Conservation (phyloP, 106 monocot genomes). For the Alisma plantagoaquatica region DNA sequence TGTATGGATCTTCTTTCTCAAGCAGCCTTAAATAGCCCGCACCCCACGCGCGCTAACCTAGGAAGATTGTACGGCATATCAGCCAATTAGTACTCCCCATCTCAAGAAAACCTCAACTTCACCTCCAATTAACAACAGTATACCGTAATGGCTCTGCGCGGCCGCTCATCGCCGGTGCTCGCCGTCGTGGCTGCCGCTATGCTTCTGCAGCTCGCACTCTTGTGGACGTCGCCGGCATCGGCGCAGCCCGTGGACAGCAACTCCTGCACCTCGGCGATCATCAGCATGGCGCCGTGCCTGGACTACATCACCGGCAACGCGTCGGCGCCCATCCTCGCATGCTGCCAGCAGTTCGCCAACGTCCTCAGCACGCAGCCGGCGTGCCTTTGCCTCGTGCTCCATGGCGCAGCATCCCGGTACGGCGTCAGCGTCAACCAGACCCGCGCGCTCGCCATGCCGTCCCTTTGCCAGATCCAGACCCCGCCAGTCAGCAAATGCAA, state of each 20-base stretch:
- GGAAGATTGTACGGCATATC: no score
- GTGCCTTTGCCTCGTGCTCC: constrained; percentile 9
- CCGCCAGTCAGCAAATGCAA: constrained; percentile 14
- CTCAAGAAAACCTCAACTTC: no score
- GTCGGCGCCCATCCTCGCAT: not conserved
- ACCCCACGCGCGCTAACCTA: no score
- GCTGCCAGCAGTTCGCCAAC: constrained; percentile 8
- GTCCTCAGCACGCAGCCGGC: not conserved
- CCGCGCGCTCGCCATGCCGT: constrained; percentile 4
- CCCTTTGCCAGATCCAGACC: constrained; percentile 9
- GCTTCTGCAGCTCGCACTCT: not conserved
- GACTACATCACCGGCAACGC: constrained; percentile 2
- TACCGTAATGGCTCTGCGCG: no score
- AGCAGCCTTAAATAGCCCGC: no score
- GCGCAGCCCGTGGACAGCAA: no score
- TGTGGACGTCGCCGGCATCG: no score
- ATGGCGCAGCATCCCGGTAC: not conserved
- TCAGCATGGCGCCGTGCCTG: constrained; percentile 8
- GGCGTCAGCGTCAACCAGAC: constrained; percentile 8
- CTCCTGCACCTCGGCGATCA: constrained; percentile 7
- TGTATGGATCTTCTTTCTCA: no score
- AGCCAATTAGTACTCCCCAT: no score
- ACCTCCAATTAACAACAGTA: no score
- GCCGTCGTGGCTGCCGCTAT: not conserved
- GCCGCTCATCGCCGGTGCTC: no score